Base-by-base conservation (phyloP, 139 green algal species). In the Prasinococcaceae sp. region DNA sequence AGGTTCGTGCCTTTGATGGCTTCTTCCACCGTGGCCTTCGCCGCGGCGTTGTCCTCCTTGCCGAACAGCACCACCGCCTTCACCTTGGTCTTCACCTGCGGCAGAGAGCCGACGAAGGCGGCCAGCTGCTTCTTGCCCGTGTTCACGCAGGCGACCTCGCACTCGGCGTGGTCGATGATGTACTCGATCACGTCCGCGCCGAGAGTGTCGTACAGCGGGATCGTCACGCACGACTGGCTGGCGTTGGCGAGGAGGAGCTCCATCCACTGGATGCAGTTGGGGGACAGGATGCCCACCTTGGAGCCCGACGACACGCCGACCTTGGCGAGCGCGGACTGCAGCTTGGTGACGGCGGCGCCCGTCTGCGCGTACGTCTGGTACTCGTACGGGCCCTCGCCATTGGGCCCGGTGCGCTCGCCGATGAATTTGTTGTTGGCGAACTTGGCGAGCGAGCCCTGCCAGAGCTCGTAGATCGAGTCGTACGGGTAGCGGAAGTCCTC, bases 141-240 rank as follows among this genome's bases (percentile, higher is more conserved):
- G n/a, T n/a, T n/a, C n/a, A n/a, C n/a, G n/a, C n/a, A n/a, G n/a
- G n/a, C n/a, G n/a, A n/a, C n/a, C n/a, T n/a, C 41, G 14, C 43
- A 30, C 32, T 25, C 57, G 16, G 70, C 69, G 61, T 90, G 81
- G 36, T 74, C 75, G 4, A 93, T 37, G 54, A 94, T 90, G 68
- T 77, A 94, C 55, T 93, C 75, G 4, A 94, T 67, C 2, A 83
- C 79, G 24, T 76, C 72, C 42, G 89, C 83, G 1, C 84, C 84
- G 33, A 94, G 70, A 9, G 78, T 79, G 59, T 94, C 85, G 49
- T 94, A 94, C 52, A 94, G 61, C 1, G 85, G 85, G n/a, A 94
- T 78, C 53, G 80, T 90, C 33, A 78, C 61, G 10, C 75, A 28
- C 32, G 54, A 76, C 60, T 84, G 72, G 25, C 82, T 71, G 72